Base-by-base conservation (phyloP, 495 filamentous ascomycete species). In the Filosporella fistucella region DNA sequence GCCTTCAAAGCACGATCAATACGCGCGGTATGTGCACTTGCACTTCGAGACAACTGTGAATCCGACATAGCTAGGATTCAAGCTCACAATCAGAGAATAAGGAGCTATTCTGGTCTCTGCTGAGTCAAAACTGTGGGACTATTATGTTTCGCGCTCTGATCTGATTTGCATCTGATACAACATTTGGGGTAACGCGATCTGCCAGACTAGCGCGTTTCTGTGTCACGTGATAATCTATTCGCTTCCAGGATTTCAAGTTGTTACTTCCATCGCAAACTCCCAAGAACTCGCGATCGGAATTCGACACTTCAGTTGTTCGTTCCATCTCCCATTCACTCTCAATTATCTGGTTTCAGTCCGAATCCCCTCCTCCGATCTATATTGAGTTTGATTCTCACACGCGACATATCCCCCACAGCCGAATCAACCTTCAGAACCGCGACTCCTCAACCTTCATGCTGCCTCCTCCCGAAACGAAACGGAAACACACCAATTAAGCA, bases 1-100 rank as follows among this genome's bases (percentile, higher is more conserved):
- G 79, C 75, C 49, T 72, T 68, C 26, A 90, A 40, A 1, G 86
- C 87, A 6, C 72, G 70, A 42, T 86, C 80, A 13, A 93, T 62
- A 56, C 78, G 78, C 23, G 68, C 60, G 25, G 69, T 63, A 59
- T 78, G 63, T 18, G 64, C 37, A 9, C 49, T 24, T 18, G 33
- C 32, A 23, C 45, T 30, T 23, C 51, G 49, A 10, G 57, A 45
- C 2, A 38, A 8, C n/a, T 44, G 48, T 2, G 48, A 28, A 18
- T 34, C 20, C 4, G 39, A 30, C 56, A 58, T 55, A 26, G 13
- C 40, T 48, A 30, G 28, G 32, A 5, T 4, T 5, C 32, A 14
- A 35, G 32, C n/a, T n/a, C n/a, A n/a, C n/a, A n/a, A n/a, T n/a
- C n/a, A n/a, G n/a, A n/a, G n/a, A n/a, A n/a, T n/a, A n/a, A n/a